phyloP scores from a whole-genome alignment of 2,329 filamentous ascomycete genomes.

The Pseudogymnoascus sp. region DNA sequence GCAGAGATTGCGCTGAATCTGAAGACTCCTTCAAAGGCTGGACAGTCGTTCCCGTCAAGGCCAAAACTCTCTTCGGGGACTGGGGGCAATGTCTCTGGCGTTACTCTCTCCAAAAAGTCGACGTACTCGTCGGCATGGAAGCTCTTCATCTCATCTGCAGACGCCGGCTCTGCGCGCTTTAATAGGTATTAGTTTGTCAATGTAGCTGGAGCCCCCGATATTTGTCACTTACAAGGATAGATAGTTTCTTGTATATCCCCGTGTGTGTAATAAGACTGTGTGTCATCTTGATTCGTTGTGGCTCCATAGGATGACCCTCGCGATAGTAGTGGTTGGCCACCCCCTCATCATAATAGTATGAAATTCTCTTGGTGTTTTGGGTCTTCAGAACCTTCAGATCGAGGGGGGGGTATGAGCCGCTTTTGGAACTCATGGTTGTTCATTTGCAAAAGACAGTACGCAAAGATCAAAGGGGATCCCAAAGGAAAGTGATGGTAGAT shows the following conservation, averaged over 20 bases:
- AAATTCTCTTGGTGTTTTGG: slow-evolving; percentile 62
- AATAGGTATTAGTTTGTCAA: not conserved
- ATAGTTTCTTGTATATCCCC: slow-evolving; percentile 92
- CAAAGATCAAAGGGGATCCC: not conserved
- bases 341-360: slow-evolving; percentile 97
- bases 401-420: not conserved
- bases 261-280: slow-evolving; percentile 96
- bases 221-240: slow-evolving; percentile 69
- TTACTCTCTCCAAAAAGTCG: slow-evolving; percentile 89
- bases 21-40: slow-evolving; percentile 95
- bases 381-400: not conserved
- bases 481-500: not conserved
- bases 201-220: not conserved
- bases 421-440: not conserved
- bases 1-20: slow-evolving; percentile 93
- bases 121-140: slow-evolving; percentile 96
- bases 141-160: slow-evolving; percentile 78
- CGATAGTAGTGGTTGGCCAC: slow-evolving; percentile 98
- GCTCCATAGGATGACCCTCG: slow-evolving; percentile 98
- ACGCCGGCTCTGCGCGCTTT: slow-evolving; percentile 76
- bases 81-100: slow-evolving; percentile 95
- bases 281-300: slow-evolving; percentile 86
- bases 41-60: slow-evolving; percentile 94
- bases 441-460: not conserved
- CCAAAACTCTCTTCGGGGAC: slow-evolving; percentile 84